phyloP scores from a whole-genome alignment of 768 basidiomycete genomes.

The Leccinum ochraceum region DNA sequence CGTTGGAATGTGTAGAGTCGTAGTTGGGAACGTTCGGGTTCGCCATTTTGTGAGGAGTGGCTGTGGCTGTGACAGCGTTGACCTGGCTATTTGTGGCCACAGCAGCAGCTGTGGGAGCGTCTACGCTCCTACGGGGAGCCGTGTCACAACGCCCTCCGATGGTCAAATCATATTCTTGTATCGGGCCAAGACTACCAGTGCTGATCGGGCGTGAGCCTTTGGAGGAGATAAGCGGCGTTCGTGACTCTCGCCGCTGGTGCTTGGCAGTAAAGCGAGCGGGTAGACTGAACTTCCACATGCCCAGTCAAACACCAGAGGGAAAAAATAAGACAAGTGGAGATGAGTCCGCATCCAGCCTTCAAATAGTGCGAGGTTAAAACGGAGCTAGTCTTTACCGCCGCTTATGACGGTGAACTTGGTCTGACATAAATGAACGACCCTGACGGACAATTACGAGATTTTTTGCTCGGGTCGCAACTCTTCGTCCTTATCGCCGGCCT shows the following conservation, averaged over 20 bases:
- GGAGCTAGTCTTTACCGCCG: conserved; percentile 2
- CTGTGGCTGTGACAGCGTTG: conserved; percentile 3
- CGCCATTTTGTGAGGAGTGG: neutral
- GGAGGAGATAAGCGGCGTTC: conserved; percentile 15
- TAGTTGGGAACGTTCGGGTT: neutral
- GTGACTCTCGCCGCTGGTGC: conserved; percentile 8
- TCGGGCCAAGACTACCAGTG: conserved; percentile 7
- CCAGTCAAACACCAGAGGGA: neutral
- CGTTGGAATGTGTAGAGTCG: neutral
- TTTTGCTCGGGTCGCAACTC: neutral
- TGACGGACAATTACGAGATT: neutral
- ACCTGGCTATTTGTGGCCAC: neutral
- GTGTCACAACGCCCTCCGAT: neutral
- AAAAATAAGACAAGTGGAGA: neutral
- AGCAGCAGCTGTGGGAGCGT: neutral
- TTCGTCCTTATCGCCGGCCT: neutral
- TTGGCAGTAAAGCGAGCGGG: conserved; percentile 6
- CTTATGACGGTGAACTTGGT: conserved; percentile 2
- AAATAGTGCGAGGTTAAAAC: conserved; percentile 12
- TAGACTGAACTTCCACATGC: conserved; percentile 21
- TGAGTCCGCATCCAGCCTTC: neutral
- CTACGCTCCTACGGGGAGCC: neutral
- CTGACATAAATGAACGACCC: neutral
- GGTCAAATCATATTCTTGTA: conserved; percentile 12
- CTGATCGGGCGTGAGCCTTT: conserved; percentile 7